Base-by-base conservation (phyloP, 768 basidiomycete genomes). In the Mycena rebaudengoi region DNA sequence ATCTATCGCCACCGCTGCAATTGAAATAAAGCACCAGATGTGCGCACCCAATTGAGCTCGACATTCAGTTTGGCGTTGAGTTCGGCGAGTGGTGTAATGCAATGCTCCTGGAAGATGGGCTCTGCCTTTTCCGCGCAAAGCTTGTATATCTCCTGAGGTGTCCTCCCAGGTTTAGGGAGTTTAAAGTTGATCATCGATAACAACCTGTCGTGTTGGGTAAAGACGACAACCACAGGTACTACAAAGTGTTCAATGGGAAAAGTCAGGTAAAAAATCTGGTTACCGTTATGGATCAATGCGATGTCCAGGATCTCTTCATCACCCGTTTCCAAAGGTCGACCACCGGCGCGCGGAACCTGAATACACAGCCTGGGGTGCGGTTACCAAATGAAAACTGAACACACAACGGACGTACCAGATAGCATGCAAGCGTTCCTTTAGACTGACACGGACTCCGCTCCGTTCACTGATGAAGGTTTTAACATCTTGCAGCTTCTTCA, bases 381-480 rank as follows among this genome's bases (percentile, higher is more conserved):
- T n/a, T n/a, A n/a, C n/a, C n/a, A n/a, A n/a, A n/a, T n/a, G n/a
- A n/a, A n/a, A n/a, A n/a, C n/a, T n/a, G n/a, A n/a, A n/a, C n/a
- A n/a, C n/a, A n/a, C n/a, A n/a, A n/a, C n/a, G n/a, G n/a, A 37
- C 35, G 18, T 37, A 71, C 78, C 76, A 78, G 29, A 78, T 73
- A 4, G 58, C 75, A 54, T 78, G 76, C 13, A 78, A 30, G 12
- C 53, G 64, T 13, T 73, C 33, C 21, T 64, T 28, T 0, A 67
- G 28, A 18, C 10, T n/a, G 8, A 16, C 2, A 40, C 26, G 10
- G 28, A 41, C n/a, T 20, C 41, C 6, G 35, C 25, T 37, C 10
- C 35, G 35, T 10, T 10, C 10, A 10, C 18, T 10, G 35, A 37
- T 10, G 35, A 37, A 37, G n/a, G 41, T 56, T 23, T 29, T 29